Percentiles rank a stretch among this genome's conserved stretches.
phyloP scores from a whole-genome alignment of 2,329 filamentous ascomycete genomes.

The Pseudogymnoascus sp. region DNA sequence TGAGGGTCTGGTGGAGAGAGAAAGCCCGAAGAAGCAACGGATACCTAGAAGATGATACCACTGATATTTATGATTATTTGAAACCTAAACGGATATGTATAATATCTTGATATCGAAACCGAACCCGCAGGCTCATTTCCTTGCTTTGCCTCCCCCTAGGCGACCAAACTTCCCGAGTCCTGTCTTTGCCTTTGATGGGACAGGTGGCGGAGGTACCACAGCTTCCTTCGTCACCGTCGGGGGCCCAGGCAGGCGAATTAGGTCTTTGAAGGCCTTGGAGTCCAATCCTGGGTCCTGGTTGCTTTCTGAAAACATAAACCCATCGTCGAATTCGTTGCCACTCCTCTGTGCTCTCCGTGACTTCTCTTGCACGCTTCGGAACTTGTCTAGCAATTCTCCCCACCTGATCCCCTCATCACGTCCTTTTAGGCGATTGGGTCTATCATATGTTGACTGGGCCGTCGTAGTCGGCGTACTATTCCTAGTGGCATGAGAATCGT shows the following conservation, averaged over 20 bases:
- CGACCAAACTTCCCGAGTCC: conserved; percentile 63
- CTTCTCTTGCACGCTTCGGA: conserved; percentile 81
- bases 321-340: conserved; percentile 39
- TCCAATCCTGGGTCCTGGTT: conserved; percentile 23
- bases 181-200: conserved; percentile 49
- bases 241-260: conserved; percentile 28
- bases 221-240: conserved; percentile 44
- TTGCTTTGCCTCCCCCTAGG: conserved; percentile 50
- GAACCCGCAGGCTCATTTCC: conserved; percentile 4
- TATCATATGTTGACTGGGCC: conserved; percentile 54
- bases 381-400: conserved; percentile 90
- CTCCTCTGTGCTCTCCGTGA: conserved; percentile 62
- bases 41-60: conserved; percentile 26
- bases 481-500: background rate
- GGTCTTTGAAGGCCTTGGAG: conserved; percentile 31
- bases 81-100: background rate
- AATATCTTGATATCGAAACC: background rate
- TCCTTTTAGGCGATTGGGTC: conserved; percentile 69
- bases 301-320: conserved; percentile 42
- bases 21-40: conserved; percentile 42
- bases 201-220: conserved; percentile 20
- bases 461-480: conserved; percentile 40
- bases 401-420: conserved; percentile 83
- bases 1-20: conserved; percentile 59
- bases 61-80: conserved; percentile 1